Conservation (phyloP, 225 moss, liverwort and hornwort genomes). For the Marchantia polymorpha region DNA sequence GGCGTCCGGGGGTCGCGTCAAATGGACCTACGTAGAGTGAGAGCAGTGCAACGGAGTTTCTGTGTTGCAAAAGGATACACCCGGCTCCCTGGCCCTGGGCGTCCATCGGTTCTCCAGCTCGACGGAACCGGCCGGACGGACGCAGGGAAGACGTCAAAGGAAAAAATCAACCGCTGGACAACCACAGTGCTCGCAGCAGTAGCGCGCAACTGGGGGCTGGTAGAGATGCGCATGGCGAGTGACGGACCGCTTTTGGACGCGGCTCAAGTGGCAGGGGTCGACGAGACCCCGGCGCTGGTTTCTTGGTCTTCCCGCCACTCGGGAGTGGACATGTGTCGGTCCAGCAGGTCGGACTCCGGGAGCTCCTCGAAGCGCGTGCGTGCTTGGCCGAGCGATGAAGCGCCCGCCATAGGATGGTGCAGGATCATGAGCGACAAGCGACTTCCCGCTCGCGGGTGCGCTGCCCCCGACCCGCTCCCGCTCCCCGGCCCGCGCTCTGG, state of each 20-base stretch:
- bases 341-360: not conserved
- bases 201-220: not conserved
- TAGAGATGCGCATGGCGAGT: not conserved
- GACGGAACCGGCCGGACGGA: constrained; percentile 52
- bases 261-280: too few species aligned
- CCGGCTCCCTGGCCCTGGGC: constrained; percentile 54
- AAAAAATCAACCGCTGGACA: not conserved
- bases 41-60: too few species aligned
- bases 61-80: too few species aligned
- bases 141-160: constrained; percentile 1
- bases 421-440: not conserved
- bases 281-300: not conserved
- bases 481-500: not conserved
- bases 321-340: not conserved
- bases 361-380: not conserved
- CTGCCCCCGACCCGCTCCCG: not conserved
- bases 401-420: not conserved
- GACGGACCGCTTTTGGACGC: not conserved
- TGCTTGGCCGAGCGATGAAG: not conserved
- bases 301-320: not conserved
- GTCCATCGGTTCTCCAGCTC: too few species aligned
- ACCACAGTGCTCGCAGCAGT: not conserved
- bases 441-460: not conserved
- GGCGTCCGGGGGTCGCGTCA: too few species aligned
- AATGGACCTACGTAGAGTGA: too few species aligned